Conservation (phyloP, 2,329 filamentous ascomycete species). For the Alternaria sp. region DNA sequence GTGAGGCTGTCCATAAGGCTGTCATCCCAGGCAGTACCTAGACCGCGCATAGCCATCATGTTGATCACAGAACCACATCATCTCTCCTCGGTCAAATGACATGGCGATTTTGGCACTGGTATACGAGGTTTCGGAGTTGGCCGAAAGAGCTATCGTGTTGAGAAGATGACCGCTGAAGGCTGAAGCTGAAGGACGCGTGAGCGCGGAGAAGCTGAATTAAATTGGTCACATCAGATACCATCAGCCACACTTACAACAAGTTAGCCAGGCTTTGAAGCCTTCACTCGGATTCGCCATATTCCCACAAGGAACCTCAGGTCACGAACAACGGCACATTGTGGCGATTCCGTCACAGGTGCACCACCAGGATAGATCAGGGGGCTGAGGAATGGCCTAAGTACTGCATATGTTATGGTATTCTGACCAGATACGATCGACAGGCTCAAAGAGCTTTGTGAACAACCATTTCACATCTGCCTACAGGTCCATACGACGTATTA, state of each 20-base stretch:
- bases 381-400: not conserved
- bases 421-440: not conserved
- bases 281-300: not conserved
- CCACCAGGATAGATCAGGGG: not conserved
- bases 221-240: not conserved
- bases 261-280: not conserved
- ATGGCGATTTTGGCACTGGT: not conserved
- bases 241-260: not conserved
- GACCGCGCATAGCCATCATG: not conserved
- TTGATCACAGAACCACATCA: not conserved
- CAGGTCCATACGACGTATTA: not conserved
- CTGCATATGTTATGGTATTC: not conserved
- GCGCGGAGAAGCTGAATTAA: not conserved
- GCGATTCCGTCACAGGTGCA: not conserved
- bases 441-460: not conserved
- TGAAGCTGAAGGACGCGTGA: constrained; percentile 4
- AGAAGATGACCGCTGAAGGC: constrained; percentile 8
- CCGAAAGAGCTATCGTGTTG: constrained; percentile 6
- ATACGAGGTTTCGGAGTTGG: not conserved
- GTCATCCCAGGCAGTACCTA: not conserved
- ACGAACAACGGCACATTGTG: not conserved
- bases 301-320: not conserved
- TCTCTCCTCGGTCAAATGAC: not conserved
- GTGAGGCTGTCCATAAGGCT: constrained; percentile 15
- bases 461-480: not conserved